phyloP scores from a whole-genome alignment of 1,139 yeast species.

The Blastobotrys petasosporus region DNA sequence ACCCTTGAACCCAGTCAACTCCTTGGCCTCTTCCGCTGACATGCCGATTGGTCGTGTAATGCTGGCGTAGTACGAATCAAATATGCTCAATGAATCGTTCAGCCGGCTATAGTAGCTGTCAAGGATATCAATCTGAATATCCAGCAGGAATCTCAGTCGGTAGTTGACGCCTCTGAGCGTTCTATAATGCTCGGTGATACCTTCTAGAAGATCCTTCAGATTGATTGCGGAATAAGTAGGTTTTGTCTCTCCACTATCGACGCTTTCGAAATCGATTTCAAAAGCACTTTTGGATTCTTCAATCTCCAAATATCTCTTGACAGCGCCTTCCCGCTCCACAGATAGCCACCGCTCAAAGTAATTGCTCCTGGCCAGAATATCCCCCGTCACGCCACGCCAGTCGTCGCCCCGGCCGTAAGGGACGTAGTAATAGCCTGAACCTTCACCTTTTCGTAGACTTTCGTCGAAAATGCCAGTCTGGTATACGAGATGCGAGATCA shows the following conservation, averaged over 20 bases:
- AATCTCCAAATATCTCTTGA: slow-evolving; percentile 51
- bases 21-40: slow-evolving; percentile 35
- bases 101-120: slow-evolving; percentile 54
- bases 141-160: slow-evolving; percentile 62
- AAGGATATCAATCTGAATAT: slow-evolving; percentile 60
- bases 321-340: slow-evolving; percentile 46
- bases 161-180: slow-evolving; percentile 53
- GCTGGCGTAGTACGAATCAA: slow-evolving; percentile 45
- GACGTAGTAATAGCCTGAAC: slow-evolving; percentile 44
- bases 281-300: slow-evolving; percentile 51
- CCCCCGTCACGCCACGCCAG: slow-evolving; percentile 60
- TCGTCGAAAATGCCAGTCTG: slow-evolving; percentile 59
- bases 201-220: slow-evolving; percentile 56
- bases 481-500: slow-evolving; percentile 54
- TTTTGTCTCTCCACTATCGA: slow-evolving; percentile 39
- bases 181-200: slow-evolving; percentile 57
- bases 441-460: slow-evolving; percentile 35
- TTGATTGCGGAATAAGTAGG: slow-evolving; percentile 68
- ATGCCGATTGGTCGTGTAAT: slow-evolving; percentile 36
- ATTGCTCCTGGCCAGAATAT: slow-evolving; percentile 40
- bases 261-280: slow-evolving; percentile 56
- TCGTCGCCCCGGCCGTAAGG: slow-evolving; percentile 38
- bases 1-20: slow-evolving; percentile 44
- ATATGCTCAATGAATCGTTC: slow-evolving; percentile 41
- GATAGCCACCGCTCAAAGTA: slow-evolving; percentile 58